Conservation (phyloP, 2,329 filamentous ascomycete species). For the Penicillium crustosum region DNA sequence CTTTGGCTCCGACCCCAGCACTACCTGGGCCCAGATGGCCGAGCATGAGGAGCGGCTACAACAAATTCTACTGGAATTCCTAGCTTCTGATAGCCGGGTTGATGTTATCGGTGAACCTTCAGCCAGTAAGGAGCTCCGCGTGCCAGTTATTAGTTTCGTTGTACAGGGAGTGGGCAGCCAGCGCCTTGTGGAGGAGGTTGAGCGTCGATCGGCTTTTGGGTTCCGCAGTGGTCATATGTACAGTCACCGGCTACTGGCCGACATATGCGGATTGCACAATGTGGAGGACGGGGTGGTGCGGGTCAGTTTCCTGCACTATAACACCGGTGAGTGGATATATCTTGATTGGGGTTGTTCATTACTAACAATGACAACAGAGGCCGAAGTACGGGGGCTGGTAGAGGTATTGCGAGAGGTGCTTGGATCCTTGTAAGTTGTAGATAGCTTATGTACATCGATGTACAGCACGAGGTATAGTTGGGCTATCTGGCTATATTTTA, state of each 20-base stretch:
- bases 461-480: background rate
- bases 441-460: background rate
- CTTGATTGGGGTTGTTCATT: background rate
- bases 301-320: constrained; percentile 73
- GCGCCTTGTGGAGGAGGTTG: constrained; percentile 62
- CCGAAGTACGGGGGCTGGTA: constrained; percentile 22
- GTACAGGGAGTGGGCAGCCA: constrained; percentile 58
- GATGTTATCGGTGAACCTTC: constrained; percentile 60
- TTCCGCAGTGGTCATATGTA: constrained; percentile 71
- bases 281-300: constrained; percentile 65
- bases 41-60: constrained; percentile 63
- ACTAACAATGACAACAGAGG: constrained; percentile 21
- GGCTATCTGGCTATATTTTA: background rate
- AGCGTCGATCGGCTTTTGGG: constrained; percentile 59
- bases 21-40: constrained; percentile 54
- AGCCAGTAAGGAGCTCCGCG: constrained; percentile 50
- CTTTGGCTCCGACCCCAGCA: constrained; percentile 46
- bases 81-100: constrained; percentile 54
- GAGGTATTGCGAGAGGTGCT: constrained; percentile 18
- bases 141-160: constrained; percentile 67
- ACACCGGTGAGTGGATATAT: constrained; percentile 55
- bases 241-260: constrained; percentile 60
- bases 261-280: constrained; percentile 58
- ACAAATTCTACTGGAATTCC: constrained; percentile 58
- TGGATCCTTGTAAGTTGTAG: background rate